Percentiles rank a stretch among this genome's conserved stretches.
phyloP scores from a whole-genome alignment of 176 grass and related monocot genomes.

The barley (Hordeum vulgare) region DNA sequence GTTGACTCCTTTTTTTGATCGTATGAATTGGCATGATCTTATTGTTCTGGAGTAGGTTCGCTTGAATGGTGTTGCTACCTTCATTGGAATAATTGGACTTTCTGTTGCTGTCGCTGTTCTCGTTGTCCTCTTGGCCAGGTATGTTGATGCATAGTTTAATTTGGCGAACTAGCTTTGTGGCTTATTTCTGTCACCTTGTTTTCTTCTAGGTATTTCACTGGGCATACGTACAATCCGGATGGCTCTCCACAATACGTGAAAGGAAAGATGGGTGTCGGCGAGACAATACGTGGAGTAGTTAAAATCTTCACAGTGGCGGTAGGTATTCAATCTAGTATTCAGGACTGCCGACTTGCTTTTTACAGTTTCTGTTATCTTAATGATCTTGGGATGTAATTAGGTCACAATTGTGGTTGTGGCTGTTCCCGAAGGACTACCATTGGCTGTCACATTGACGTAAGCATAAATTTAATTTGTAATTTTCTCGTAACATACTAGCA shows the following conservation, averaged over 20 bases:
- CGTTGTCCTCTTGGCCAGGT: slow-evolving; percentile 77
- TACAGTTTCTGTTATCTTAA: slow-evolving; percentile 9
- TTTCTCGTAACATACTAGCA: not conserved
- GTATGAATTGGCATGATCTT: not conserved
- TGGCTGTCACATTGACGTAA: slow-evolving; percentile 99
- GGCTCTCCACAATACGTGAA: slow-evolving; percentile 79
- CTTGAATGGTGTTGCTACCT: slow-evolving; percentile 92
- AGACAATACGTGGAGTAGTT: slow-evolving; percentile 57
- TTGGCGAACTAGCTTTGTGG: not conserved
- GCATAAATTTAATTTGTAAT: not conserved
- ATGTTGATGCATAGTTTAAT: not conserved
- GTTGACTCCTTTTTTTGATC: not conserved
- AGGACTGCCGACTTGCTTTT: not conserved
- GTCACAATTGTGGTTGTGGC: slow-evolving; percentile 94
- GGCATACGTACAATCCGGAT: slow-evolving; percentile 68
- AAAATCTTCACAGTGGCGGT: slow-evolving; percentile 92
- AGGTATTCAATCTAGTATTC: slow-evolving; percentile 25
- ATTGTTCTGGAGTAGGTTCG: slow-evolving; percentile 59
- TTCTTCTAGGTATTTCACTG: slow-evolving; percentile 84
- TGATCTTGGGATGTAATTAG: slow-evolving; percentile 30
- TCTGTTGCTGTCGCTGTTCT: slow-evolving; percentile 65
- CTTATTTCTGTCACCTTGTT: not conserved
- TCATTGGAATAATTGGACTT: slow-evolving; percentile 85
- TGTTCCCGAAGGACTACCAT: slow-evolving; percentile 86
- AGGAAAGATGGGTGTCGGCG: slow-evolving; percentile 71